phyloP scores from a whole-genome alignment of 2,329 filamentous ascomycete genomes.

The Stemphylium beticola region DNA sequence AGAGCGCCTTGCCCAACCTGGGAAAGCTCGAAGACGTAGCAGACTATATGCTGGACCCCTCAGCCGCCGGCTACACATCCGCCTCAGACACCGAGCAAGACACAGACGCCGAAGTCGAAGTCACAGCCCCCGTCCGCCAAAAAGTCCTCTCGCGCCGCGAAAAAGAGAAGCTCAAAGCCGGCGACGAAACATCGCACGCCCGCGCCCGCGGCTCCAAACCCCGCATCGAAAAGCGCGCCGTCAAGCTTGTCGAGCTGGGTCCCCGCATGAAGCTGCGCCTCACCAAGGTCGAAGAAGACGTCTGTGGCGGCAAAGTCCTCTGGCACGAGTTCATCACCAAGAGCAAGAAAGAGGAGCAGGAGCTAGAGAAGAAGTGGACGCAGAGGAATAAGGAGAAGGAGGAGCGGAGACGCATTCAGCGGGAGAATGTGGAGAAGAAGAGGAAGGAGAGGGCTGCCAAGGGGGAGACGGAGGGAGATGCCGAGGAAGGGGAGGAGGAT shows the following conservation, averaged over 20 bases:
- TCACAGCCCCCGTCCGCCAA: conserved; percentile 66
- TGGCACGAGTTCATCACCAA: conserved; percentile 98
- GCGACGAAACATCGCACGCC: conserved; percentile 48
- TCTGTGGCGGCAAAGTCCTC: conserved; percentile 89
- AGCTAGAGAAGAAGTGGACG: conserved; percentile 84
- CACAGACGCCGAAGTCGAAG: conserved; percentile 93
- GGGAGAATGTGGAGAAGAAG: conserved; percentile 89
- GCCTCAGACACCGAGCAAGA: conserved; percentile 93
- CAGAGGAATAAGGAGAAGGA: conserved; percentile 80
- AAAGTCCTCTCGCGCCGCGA: conserved; percentile 66
- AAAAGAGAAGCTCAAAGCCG: conserved; percentile 50
- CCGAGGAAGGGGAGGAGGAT: conserved; percentile 59
- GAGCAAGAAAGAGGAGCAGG: conserved; percentile 74
- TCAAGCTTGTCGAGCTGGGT: conserved; percentile 91
- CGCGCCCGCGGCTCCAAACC: conserved; percentile 46
- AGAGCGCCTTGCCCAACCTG: conserved; percentile 78
- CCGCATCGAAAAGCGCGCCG: conserved; percentile 79
- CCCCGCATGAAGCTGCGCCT: conserved; percentile 87
- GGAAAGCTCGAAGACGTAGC: conserved; percentile 91
- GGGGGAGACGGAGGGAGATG: conserved; percentile 48
- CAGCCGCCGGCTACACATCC: conserved; percentile 83
- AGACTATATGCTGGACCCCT: conserved; percentile 86
- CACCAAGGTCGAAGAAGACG: conserved; percentile 94
- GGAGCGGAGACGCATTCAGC: conserved; percentile 79
- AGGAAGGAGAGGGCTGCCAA: conserved; percentile 61